These are phyloP conservation scores for Colletotrichum coccodes DNA, from an alignment of 2,329 filamentous ascomycete genomes.

Conservation along the genomic window DNA sequence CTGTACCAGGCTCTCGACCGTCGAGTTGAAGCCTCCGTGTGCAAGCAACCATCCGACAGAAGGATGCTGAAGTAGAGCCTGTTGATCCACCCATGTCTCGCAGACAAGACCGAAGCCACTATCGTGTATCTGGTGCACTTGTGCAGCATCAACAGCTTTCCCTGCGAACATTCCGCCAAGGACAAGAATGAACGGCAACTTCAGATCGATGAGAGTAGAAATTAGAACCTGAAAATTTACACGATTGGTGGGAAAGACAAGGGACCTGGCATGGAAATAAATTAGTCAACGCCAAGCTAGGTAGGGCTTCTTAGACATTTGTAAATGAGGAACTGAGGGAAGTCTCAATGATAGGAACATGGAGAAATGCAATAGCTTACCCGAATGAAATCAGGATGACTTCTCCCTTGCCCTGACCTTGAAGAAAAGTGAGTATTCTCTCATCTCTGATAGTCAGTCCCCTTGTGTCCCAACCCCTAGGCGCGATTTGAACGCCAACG, in stretches of 20 bases:
- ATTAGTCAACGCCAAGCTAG: too few relatives aligned
- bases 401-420: neutral
- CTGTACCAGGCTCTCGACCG: neutral
- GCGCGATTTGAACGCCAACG: neutral
- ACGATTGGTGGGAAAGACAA: neutral
- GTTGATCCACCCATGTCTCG: neutral
- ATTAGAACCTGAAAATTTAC: neutral
- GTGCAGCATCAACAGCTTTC: neutral
- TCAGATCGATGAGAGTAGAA: neutral
- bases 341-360: too few relatives aligned
- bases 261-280: too few relatives aligned
- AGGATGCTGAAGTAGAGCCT: neutral
- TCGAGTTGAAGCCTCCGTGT: neutral
- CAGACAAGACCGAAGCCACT: neutral
- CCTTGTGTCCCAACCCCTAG: too few relatives aligned
- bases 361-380: neutral
- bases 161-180: neutral
- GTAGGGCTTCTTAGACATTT: too few relatives aligned
- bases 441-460: neutral
- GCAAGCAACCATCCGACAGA: neutral
- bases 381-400: neutral
- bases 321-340: neutral
- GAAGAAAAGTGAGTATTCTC: neutral
- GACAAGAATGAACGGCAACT: neutral
- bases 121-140: neutral